These are phyloP conservation scores for Clonostachys rosea DNA, from an alignment of 2,329 filamentous ascomycete species.

Conservation along the genomic window DNA sequence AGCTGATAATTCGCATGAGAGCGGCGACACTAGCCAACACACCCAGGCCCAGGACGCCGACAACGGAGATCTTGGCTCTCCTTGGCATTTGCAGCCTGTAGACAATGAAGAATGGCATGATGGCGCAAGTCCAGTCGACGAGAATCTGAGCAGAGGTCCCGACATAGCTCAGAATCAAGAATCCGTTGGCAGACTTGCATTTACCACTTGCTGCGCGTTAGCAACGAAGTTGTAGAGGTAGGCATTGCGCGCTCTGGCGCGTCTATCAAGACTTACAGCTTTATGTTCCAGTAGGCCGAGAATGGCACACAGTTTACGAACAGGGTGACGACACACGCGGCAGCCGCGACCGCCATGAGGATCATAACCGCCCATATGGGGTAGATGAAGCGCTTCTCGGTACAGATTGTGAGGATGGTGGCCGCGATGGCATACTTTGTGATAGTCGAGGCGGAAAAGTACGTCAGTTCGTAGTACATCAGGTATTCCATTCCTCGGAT, in stretches of 20 bases:
- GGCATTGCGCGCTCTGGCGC: background rate
- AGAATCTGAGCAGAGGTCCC: background rate
- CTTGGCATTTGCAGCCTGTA: slow-evolving; percentile 14
- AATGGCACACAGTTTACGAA: slow-evolving; percentile 12
- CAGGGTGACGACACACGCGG: slow-evolving; percentile 3
- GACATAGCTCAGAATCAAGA: background rate
- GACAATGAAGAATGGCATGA: slow-evolving; percentile 19
- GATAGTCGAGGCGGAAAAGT: slow-evolving; percentile 10
- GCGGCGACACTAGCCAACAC: slow-evolving; percentile 5
- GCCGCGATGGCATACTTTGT: slow-evolving; percentile 13
- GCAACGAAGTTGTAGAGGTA: background rate
- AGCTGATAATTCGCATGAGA: slow-evolving; percentile 4
- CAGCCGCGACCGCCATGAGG: background rate
- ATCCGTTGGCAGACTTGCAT: background rate
- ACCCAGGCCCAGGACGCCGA: slow-evolving; percentile 4
- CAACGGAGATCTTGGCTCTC: slow-evolving; percentile 8
- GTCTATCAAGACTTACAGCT: slow-evolving; percentile 4
- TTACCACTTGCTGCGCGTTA: background rate
- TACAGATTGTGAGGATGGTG: slow-evolving; percentile 3
- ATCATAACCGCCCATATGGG: background rate
- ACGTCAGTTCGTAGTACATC: slow-evolving; percentile 9
- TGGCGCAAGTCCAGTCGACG: slow-evolving; percentile 14
- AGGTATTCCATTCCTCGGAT: slow-evolving; percentile 4
- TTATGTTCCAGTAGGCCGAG: slow-evolving; percentile 10
- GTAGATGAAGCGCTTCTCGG: slow-evolving; percentile 6